Percentiles rank a stretch among this genome's conserved stretches.
Evolutionary conservation across 192 early-diverging fungal species (phyloP).

Genomic region (Coemansia sp.): DNA sequence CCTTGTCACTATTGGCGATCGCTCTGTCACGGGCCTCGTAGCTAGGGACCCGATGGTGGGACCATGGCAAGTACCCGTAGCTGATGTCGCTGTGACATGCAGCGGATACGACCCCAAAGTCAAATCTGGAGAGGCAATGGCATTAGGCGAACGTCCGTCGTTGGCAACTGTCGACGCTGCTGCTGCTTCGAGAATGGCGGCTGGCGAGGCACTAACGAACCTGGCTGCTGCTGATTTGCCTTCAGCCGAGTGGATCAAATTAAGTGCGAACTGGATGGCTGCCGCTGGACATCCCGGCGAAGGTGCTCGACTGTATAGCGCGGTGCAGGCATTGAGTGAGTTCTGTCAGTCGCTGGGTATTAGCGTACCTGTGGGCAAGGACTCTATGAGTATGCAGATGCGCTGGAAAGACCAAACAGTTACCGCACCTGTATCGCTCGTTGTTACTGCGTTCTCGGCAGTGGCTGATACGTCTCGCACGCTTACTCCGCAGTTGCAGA

Average conservation of each 20-base stretch:
- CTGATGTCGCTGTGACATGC: slow-evolving; percentile 91
- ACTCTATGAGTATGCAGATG: slow-evolving; percentile 99
- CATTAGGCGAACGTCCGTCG: slow-evolving; percentile 95
- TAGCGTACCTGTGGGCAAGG: slow-evolving; percentile 98
- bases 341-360: slow-evolving; percentile 92
- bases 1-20: slow-evolving; percentile 98
- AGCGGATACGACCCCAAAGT: slow-evolving; percentile 64
- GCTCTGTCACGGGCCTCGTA: slow-evolving; percentile 92
- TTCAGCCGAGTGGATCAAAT: slow-evolving; percentile 70
- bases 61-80: slow-evolving; percentile 98
- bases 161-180: slow-evolving; percentile 82
- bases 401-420: slow-evolving; percentile 74
- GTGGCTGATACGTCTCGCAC: slow-evolving; percentile 87
- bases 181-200: slow-evolving; percentile 95
- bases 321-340: slow-evolving; percentile 91
- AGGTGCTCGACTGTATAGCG: slow-evolving; percentile 89
- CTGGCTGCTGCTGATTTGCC: slow-evolving; percentile 84
- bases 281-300: slow-evolving; percentile 90
- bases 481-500: slow-evolving; percentile 84
- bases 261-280: slow-evolving; percentile 99
- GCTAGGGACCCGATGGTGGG: slow-evolving; percentile 98
- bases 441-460: slow-evolving; percentile 91
- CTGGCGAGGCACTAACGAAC: slow-evolving; percentile 93
- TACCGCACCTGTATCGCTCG: slow-evolving; percentile 88
- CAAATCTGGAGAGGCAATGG: slow-evolving; percentile 92